phyloP scores from a whole-genome alignment of 2,329 filamentous ascomycete species.

The Colletotrichum sp. region DNA sequence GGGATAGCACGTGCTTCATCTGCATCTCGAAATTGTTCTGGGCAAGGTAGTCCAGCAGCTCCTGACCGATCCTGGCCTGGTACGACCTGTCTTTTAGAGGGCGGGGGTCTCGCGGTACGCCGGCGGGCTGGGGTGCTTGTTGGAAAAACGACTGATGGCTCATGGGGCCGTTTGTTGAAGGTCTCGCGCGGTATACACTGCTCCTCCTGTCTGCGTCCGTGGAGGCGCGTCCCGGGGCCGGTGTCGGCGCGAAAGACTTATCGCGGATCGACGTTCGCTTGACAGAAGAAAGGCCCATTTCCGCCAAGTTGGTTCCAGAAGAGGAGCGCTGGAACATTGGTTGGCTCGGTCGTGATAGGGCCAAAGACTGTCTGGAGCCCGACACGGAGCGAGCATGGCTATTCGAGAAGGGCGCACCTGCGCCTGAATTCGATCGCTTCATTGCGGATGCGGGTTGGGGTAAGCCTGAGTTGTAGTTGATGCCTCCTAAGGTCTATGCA shows the following conservation, averaged over 20 bases:
- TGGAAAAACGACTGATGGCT: slow-evolving; percentile 94
- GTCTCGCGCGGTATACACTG: slow-evolving; percentile 78
- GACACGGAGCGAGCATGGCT: slow-evolving; percentile 85
- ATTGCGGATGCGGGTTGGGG: slow-evolving; percentile 92
- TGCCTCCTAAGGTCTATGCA: slow-evolving; percentile 79
- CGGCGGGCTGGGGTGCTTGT: slow-evolving; percentile 80
- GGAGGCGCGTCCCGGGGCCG: slow-evolving; percentile 48
- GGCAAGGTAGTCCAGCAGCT: slow-evolving; percentile 89
- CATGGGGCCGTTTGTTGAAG: slow-evolving; percentile 70
- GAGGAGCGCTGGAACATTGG: slow-evolving; percentile 86
- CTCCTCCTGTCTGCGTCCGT: slow-evolving; percentile 71
- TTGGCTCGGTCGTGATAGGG: slow-evolving; percentile 81
- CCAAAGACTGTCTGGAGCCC: slow-evolving; percentile 84
- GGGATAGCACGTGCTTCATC: slow-evolving; percentile 91
- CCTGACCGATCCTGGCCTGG: slow-evolving; percentile 83
- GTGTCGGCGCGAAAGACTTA: slow-evolving; percentile 48
- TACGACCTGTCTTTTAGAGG: slow-evolving; percentile 82
- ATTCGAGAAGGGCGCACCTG: slow-evolving; percentile 65
- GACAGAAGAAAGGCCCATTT: slow-evolving; percentile 81
- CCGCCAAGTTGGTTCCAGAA: slow-evolving; percentile 79
- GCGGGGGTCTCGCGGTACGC: slow-evolving; percentile 84
- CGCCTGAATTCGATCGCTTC: slow-evolving; percentile 87
- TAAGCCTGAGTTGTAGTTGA: slow-evolving; percentile 83
- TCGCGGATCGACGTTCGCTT: slow-evolving; percentile 83
- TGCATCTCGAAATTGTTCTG: slow-evolving; percentile 97